These are phyloP conservation scores for Tylopilus balloui DNA, from an alignment of 768 basidiomycete genomes.

Conservation along the genomic window DNA sequence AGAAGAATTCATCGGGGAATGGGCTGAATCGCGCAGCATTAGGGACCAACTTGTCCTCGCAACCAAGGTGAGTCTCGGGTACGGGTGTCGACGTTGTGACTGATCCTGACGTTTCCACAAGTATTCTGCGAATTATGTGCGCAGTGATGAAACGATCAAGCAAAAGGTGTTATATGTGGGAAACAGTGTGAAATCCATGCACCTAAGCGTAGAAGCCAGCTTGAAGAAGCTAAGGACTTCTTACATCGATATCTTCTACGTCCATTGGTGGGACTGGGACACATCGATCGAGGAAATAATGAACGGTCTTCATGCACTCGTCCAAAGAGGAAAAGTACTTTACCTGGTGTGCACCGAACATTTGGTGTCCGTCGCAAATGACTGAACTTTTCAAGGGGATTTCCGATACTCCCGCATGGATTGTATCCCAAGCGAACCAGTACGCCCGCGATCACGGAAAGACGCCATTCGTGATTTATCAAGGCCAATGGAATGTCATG, in stretches of 20 bases:
- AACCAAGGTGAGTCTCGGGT: constrained; percentile 30
- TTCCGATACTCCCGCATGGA: constrained; percentile 46
- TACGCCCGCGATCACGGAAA: constrained; percentile 46
- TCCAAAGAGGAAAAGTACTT: constrained; percentile 41
- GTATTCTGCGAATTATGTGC: constrained; percentile 19
- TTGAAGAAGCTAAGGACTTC: constrained; percentile 50
- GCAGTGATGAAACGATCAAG: constrained; percentile 9
- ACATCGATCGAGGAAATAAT: constrained; percentile 44
- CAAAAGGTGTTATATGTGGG: constrained; percentile 32
- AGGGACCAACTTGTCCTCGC: constrained; percentile 49
- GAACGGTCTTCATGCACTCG: constrained; percentile 41
- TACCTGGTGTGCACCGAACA: constrained; percentile 26
- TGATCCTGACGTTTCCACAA: neutral
- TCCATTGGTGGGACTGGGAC: constrained; percentile 50
- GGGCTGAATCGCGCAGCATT: constrained; percentile 41
- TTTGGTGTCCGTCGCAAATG: neutral
- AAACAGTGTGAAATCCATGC: constrained; percentile 35
- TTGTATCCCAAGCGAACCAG: constrained; percentile 45
- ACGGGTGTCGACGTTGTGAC: no score
- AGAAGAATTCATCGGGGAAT: constrained; percentile 50
- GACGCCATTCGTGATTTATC: constrained; percentile 45
- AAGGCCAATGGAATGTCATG: constrained; percentile 33
- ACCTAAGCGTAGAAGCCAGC: constrained; percentile 28
- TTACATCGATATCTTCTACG: constrained; percentile 54
- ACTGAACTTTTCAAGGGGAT: constrained; percentile 14